phyloP scores from a whole-genome alignment of 2,329 filamentous ascomycete species.

The Ceratocystis huliohia region DNA sequence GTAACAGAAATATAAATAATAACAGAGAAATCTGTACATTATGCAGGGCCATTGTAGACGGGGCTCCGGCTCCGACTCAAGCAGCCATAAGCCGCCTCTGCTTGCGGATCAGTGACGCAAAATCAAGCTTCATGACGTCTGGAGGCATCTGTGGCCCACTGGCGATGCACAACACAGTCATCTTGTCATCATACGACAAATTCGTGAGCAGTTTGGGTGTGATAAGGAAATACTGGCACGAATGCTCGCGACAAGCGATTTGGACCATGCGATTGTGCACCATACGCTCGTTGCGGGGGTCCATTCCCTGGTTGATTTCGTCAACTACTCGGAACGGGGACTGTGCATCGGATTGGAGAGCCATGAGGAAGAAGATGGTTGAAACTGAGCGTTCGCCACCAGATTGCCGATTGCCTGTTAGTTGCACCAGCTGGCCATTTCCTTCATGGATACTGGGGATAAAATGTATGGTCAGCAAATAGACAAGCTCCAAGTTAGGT shows the following conservation, averaged over 20 bases:
- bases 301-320: conserved; percentile 99
- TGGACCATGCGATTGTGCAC: conserved; percentile 97
- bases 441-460: conserved; percentile 20
- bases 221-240: conserved; percentile 87
- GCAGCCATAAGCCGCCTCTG: conserved; percentile 32
- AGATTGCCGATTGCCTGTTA: conserved; percentile 87
- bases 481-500: conserved; percentile 5
- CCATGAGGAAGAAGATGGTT: conserved; percentile 98
- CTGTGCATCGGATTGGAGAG: conserved; percentile 81
- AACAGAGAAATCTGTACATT: not conserved
- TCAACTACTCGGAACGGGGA: conserved; percentile 96
- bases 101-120: conserved; percentile 34
- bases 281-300: conserved; percentile 94
- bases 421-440: conserved; percentile 26
- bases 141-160: conserved; percentile 63
- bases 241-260: conserved; percentile 76
- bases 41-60: not conserved
- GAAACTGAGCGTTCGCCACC: conserved; percentile 92
- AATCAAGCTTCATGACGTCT: conserved; percentile 40
- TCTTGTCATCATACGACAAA: conserved; percentile 74
- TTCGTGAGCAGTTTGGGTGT: conserved; percentile 86
- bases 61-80: conserved; percentile 11
- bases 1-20: not conserved
- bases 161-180: conserved; percentile 88
- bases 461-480: conserved; percentile 4